Conservation (phyloP, 805 yeast genomes). For the Kodamaea neixiangensis region DNA sequence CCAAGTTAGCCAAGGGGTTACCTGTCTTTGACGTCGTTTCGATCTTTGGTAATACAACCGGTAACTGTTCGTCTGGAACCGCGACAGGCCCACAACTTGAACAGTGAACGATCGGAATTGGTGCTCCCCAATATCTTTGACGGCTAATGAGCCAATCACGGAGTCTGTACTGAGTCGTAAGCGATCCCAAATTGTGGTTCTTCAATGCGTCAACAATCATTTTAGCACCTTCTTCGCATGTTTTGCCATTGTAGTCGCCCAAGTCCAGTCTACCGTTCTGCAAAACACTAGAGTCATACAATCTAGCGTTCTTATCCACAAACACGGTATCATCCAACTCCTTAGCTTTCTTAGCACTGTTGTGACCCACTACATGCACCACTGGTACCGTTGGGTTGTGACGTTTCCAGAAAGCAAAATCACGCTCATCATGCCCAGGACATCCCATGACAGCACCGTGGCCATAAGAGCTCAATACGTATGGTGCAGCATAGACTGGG, state of each 20-base stretch:
- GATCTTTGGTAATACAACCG: constrained; percentile 73
- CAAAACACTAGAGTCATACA: constrained; percentile 29
- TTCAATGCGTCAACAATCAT: constrained; percentile 47
- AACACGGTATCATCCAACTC: constrained; percentile 49
- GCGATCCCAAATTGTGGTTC: constrained; percentile 42
- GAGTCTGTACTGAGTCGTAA: constrained; percentile 57
- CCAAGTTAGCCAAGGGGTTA: constrained; percentile 55
- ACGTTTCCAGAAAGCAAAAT: constrained; percentile 73
- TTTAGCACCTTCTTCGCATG: constrained; percentile 51
- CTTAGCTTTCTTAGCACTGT: constrained; percentile 15
- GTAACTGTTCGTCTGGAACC: constrained; percentile 85
- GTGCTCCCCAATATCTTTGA: constrained; percentile 98
- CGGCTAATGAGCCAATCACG: constrained; percentile 95
- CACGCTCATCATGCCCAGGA: constrained; percentile 91
- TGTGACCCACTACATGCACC: constrained; percentile 48
- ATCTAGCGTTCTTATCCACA: constrained; percentile 46
- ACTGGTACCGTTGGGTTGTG: constrained; percentile 53
- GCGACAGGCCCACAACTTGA: constrained; percentile 84
- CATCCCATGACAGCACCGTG: constrained; percentile 98
- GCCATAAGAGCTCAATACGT: constrained; percentile 82
- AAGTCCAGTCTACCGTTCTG: constrained; percentile 27
- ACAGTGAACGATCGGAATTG: constrained; percentile 94
- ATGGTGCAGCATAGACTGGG: constrained; percentile 89
- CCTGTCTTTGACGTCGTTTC: constrained; percentile 66
- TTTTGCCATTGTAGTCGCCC: constrained; percentile 50